Evolutionary conservation across 495 filamentous ascomycete genomes (phyloP).

Genomic region (Podospora tetraspora): DNA sequence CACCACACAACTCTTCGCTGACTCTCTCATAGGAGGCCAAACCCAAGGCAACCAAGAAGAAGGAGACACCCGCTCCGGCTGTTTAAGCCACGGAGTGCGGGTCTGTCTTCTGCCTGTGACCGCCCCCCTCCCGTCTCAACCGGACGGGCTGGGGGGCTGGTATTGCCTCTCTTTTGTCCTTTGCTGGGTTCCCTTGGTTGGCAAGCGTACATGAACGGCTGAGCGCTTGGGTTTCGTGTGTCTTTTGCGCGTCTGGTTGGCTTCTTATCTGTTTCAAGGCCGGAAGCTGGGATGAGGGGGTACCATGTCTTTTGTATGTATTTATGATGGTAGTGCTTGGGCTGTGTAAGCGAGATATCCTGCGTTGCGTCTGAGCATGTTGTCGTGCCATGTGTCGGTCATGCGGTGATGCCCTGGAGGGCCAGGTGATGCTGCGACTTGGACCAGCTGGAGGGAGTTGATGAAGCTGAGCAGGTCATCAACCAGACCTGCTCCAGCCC

Average conservation of each 20-base stretch:
- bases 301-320: conserved; percentile 13
- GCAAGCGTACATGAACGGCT: conserved; percentile 16
- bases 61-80: conserved; percentile 26
- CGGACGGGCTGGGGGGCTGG: conserved; percentile 1
- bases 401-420: not conserved
- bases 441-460: too few species aligned
- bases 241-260: conserved; percentile 1
- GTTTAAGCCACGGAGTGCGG: conserved; percentile 12
- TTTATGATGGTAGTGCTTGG: conserved; percentile 8
- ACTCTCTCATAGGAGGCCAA: conserved; percentile 26
- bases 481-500: too few species aligned
- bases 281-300: conserved; percentile 9
- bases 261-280: not conserved
- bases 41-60: conserved; percentile 41
- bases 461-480: too few species aligned
- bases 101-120: not conserved
- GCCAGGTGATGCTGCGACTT: too few species aligned
- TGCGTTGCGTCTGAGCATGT: not conserved
- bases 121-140: not conserved
- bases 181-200: conserved; percentile 18
- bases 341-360: conserved; percentile 9
- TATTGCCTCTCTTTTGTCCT: conserved; percentile 3
- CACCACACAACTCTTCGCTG: not conserved
- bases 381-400: not conserved
- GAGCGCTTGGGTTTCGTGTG: conserved; percentile 9